Base-by-base conservation (phyloP, 1,284 basidiomycete species). In the Clitocybe nebularis region DNA sequence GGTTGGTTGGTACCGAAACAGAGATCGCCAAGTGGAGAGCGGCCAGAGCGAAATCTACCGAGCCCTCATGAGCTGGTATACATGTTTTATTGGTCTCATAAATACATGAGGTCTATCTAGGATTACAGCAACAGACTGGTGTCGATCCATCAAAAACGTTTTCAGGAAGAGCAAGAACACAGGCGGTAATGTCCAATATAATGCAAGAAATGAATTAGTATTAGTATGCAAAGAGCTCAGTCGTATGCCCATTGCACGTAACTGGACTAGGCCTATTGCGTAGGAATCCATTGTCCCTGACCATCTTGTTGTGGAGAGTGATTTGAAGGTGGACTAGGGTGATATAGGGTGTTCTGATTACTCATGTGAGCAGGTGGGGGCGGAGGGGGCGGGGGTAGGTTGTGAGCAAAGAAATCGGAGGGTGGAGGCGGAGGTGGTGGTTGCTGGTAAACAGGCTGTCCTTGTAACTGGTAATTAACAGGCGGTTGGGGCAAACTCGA, bases 11-110 rank as follows among this genome's bases (percentile, higher is more conserved):
- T 3, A 91, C 89, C 5, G 90, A 93, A 62, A 79, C 81, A 7
- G 89, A 88, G 55, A 92, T 93, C 35, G 71, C 79, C 28, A 81
- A 79, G 58, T 93, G 90, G 90, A 83, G 78, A 57, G 74, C 70
- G 52, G 68, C 69, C 40, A 62, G 54, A 26, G 50, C 57, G 13
- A 46, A 51, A 41, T 42, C 46, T 28, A 36, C 10, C 9, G 41
- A 51, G 22, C 14, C 19, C n/a, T n/a, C n/a, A n/a, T n/a, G n/a
- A n/a, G n/a, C n/a, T n/a, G n/a, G n/a, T n/a, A 23, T 28, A 33
- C 11, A 39, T 33, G 29, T 34, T 14, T 14, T 13, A n/a, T n/a
- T n/a, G n/a, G n/a, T n/a, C n/a, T n/a, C n/a, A n/a, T n/a, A n/a
- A n/a, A n/a, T n/a, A n/a, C n/a, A n/a, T n/a, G n/a, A n/a, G n/a